A percentile compares a stretch with the other conserved stretches of the same genome.
phyloP scores from a whole-genome alignment of 2,329 filamentous ascomycete species.

The Septoria linicola region DNA sequence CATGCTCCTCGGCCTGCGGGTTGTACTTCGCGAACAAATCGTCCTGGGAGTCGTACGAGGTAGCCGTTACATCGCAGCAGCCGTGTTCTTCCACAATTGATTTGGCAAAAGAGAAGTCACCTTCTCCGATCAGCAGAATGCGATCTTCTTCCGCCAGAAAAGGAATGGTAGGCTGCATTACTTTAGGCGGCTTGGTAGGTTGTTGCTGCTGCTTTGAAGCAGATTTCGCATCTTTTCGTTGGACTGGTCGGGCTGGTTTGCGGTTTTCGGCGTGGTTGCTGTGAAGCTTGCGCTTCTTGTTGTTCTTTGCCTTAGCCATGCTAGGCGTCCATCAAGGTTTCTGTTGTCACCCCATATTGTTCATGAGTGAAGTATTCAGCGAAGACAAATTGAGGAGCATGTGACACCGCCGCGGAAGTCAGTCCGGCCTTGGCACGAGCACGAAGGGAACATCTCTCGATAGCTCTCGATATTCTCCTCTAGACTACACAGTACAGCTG shows the following conservation, averaged over 20 bases:
- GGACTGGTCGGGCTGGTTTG: not conserved
- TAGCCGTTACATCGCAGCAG: constrained; percentile 67
- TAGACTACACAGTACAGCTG: no score
- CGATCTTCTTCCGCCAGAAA: constrained; percentile 61
- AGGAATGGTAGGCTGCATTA: constrained; percentile 55
- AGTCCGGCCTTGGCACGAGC: no score
- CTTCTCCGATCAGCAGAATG: constrained; percentile 77
- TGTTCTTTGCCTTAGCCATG: constrained; percentile 26
- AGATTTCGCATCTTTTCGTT: constrained; percentile 6
- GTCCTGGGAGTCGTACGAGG: constrained; percentile 61
- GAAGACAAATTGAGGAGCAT: no score
- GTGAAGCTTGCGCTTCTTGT: constrained; percentile 32
- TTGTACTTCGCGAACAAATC: constrained; percentile 65
- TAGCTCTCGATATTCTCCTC: no score
- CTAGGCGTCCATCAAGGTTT: no score
- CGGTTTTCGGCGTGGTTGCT: constrained; percentile 11
- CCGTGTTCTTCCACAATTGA: constrained; percentile 65
- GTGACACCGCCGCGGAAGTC: no score
- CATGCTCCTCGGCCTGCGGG: constrained; percentile 64
- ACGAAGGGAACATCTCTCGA: no score
- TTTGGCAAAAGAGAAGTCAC: constrained; percentile 73
- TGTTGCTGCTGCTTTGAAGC: constrained; percentile 11
- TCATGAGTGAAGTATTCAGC: no score
- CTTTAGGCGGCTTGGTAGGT: constrained; percentile 2
- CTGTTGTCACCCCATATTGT: no score